Evolutionary conservation across 1,284 basidiomycete genomes (phyloP).

Genomic region (Agaricales sp.): DNA sequence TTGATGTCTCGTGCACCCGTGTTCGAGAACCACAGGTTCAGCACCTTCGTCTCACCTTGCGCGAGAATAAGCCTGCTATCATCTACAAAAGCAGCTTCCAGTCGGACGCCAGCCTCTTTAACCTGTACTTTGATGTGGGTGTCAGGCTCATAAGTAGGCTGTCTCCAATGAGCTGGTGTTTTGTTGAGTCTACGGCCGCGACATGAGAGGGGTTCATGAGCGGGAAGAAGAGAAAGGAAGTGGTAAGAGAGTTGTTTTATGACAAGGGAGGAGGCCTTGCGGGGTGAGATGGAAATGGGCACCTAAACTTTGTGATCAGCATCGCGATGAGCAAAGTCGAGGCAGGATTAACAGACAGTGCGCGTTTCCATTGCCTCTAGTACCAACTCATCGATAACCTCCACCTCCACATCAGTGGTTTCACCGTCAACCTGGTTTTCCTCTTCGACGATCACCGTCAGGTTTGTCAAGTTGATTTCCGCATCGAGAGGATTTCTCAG

Average conservation of each 20-base stretch:
- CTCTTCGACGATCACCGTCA: constrained; percentile 45
- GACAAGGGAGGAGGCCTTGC: constrained; percentile 36
- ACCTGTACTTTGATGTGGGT: constrained; percentile 44
- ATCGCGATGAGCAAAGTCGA: constrained; percentile 1
- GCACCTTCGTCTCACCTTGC: constrained; percentile 50
- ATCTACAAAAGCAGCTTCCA: constrained; percentile 46
- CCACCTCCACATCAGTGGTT: constrained; percentile 36
- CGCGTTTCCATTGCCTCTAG: constrained; percentile 48
- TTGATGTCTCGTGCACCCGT: constrained; percentile 41
- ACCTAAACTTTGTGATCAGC: constrained; percentile 30
- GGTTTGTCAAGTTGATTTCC: constrained; percentile 51
- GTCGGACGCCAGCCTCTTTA: constrained; percentile 46
- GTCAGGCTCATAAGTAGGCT: constrained; percentile 56
- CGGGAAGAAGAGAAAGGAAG: constrained; percentile 58
- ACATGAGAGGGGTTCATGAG: constrained; percentile 46
- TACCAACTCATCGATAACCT: constrained; percentile 44
- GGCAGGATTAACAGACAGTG: constrained; percentile 30
- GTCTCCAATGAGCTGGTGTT: constrained; percentile 57
- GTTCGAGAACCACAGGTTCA: constrained; percentile 52
- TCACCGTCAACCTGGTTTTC: constrained; percentile 1
- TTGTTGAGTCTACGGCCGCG: constrained; percentile 62
- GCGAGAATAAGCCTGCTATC: constrained; percentile 37
- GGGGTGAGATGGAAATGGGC: constrained; percentile 47
- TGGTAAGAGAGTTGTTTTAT: constrained; percentile 48
- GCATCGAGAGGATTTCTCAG: constrained; percentile 62